A percentile compares a stretch with the other conserved stretches of the same genome.
These are phyloP conservation scores for Rhizophagus prolifer DNA, from an alignment of 192 early-diverging fungal species.

Conservation along the genomic window DNA sequence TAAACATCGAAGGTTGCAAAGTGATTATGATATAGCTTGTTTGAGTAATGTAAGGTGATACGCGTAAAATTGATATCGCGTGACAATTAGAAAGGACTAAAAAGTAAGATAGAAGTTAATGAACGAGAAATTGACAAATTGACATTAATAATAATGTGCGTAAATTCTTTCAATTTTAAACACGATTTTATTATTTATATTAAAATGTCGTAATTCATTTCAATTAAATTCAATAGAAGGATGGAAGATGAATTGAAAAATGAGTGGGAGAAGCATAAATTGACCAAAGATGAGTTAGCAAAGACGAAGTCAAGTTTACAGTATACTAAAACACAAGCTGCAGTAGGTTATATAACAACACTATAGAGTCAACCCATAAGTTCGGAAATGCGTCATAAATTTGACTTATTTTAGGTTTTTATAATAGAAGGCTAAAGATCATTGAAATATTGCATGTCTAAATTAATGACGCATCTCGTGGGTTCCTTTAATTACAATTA, in stretches of 20 bases:
- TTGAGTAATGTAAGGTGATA: neutral
- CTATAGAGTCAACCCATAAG: too few species aligned
- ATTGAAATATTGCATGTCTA: too few species aligned
- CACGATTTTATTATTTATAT: neutral
- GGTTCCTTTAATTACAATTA: neutral
- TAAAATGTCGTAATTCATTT: neutral
- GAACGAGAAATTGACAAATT: slow-evolving; percentile 29
- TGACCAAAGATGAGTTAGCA: slow-evolving; percentile 48
- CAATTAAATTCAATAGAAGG: slow-evolving; percentile 13
- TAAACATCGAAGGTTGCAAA: slow-evolving; percentile 30
- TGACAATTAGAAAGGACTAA: slow-evolving; percentile 22
- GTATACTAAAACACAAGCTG: slow-evolving; percentile 50
- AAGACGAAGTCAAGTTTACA: slow-evolving; percentile 51
- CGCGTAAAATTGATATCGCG: neutral
- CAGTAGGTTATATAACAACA: slow-evolving; percentile 34
- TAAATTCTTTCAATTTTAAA: neutral
- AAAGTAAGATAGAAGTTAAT: slow-evolving; percentile 3
- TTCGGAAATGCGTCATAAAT: too few species aligned
- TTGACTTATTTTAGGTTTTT: too few species aligned
- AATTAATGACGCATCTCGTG: neutral
- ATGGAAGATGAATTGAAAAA: slow-evolving; percentile 33
- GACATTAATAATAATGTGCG: neutral
- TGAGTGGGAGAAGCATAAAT: slow-evolving; percentile 36
- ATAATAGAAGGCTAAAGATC: too few species aligned
- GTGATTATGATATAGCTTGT: slow-evolving; percentile 25